These are phyloP conservation scores for Baorangia bicolor DNA, from an alignment of 768 basidiomycete species.

Conservation along the genomic window DNA sequence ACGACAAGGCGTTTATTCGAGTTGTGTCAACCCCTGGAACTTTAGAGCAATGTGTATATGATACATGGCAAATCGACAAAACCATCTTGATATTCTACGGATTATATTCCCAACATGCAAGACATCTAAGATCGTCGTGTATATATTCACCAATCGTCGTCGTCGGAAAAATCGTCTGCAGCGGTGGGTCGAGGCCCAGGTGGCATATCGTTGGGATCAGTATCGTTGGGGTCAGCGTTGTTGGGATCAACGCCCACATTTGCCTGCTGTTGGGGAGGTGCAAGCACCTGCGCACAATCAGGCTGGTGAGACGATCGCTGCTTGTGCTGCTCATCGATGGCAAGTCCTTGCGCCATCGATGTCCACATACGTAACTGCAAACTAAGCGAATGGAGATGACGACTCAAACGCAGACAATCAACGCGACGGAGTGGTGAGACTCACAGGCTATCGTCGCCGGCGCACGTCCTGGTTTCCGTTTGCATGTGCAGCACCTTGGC, in stretches of 20 bases:
- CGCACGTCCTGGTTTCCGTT: constrained; percentile 40
- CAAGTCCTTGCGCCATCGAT: constrained; percentile 43
- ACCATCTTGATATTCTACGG: neutral
- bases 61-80: neutral
- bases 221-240: constrained; percentile 15
- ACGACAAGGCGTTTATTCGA: no score
- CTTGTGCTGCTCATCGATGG: constrained; percentile 47
- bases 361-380: constrained; percentile 45
- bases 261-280: neutral
- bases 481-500: constrained; percentile 36
- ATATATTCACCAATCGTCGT: constrained; percentile 25
- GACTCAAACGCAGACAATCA: neutral
- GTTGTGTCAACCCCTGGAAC: no score
- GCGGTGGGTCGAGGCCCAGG: constrained; percentile 4
- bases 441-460: constrained; percentile 53
- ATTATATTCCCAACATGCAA: neutral
- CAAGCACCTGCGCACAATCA: constrained; percentile 11
- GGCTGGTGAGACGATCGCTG: constrained; percentile 15
- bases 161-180: constrained; percentile 27
- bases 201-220: constrained; percentile 12
- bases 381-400: constrained; percentile 24
- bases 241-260: constrained; percentile 8
- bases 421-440: constrained; percentile 9
- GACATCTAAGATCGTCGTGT: neutral
- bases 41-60: neutral